Evolutionary conservation across 306 rosid species (phyloP), one percentile per base, ranked within the genome.

Genomic region (Quercus aquifolioides): DNA sequence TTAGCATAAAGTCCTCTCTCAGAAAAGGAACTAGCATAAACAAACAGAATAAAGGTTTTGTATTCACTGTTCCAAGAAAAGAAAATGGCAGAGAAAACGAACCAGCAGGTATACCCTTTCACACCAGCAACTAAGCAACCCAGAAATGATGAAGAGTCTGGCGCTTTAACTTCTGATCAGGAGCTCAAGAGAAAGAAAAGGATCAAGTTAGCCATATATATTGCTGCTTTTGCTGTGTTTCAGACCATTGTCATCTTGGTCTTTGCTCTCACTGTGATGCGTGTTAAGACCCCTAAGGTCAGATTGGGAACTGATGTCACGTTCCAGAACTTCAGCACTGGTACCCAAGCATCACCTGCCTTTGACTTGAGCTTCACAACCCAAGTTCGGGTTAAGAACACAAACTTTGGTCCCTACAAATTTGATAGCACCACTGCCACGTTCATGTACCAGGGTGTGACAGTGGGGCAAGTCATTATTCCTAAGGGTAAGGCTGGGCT

Each of bases 321-420:
- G 25, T 67, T 78, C 62, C 76, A 41, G 14, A 56, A 41, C 14
- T 69, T 78, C 17, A 57, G 23, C 17, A 31, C 33, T 28, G 33
- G n/a, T 14, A 15, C 6, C 17, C 13, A 4, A 7, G 51, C 74
- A 1, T 0, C 63, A 1, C 71, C 84, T 33, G 76, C 73, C 7
- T 80, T 84, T 19, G 76, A 84, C 49, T 46, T 80, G 46, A 80
- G 31, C 69, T 73, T 84, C 62, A 5, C 18, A 14, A 30, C 87
- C n/a, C 84, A 84, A 76, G 30, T 84, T 14, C 33, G 76, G 69
- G 69, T 84, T 13, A 57, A 67, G 55, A 84, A 84, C 76, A 11
- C 74, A 4, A 84, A 84, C 76, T 84, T 69, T 41, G 87, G 87
- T 1, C 65, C 82, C 21, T 84, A 59, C 58, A 80, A 76, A 59